Conservation (phyloP, 2,329 filamentous ascomycete species). For the Monosporascus sp. region DNA sequence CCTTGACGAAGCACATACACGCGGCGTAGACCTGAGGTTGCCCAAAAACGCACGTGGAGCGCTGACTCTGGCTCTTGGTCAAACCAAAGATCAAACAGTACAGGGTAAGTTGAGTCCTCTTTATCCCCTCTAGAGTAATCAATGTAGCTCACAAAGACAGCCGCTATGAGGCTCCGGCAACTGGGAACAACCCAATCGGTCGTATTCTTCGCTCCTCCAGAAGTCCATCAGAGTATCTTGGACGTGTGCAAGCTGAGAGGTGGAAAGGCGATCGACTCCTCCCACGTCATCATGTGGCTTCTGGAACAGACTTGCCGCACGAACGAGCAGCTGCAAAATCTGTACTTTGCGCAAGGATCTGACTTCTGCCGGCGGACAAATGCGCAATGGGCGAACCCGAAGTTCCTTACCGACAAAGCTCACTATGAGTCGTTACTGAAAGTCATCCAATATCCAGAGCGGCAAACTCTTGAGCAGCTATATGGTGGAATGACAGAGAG, state of each 20-base stretch:
- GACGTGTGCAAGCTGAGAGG: conserved; percentile 32
- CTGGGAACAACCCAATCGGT: conserved; percentile 51
- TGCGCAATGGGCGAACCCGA: conserved; percentile 34
- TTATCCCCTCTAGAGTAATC: background rate
- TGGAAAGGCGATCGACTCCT: conserved; percentile 32
- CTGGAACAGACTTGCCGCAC: conserved; percentile 56
- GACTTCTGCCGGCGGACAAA: conserved; percentile 55
- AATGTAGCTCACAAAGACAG: conserved; percentile 25
- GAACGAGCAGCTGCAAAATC: conserved; percentile 52
- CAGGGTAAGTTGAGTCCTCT: conserved; percentile 40
- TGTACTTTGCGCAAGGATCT: conserved; percentile 54
- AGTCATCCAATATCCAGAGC: conserved; percentile 45
- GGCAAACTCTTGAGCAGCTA: conserved; percentile 50
- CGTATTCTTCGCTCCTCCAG: conserved; percentile 49
- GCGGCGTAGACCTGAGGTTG: conserved; percentile 56
- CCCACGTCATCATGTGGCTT: conserved; percentile 51
- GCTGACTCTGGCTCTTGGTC: conserved; percentile 49
- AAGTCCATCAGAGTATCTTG: conserved; percentile 56
- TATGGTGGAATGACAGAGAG: conserved; percentile 34
- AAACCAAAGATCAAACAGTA: conserved; percentile 56
- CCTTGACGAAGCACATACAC: conserved; percentile 53
- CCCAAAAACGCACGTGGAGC: conserved; percentile 43
- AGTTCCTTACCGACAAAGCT: conserved; percentile 29
- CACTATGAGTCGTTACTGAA: conserved; percentile 29
- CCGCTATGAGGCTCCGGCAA: conserved; percentile 60